A percentile compares a stretch with the other conserved stretches of the same genome.
Evolutionary conservation across 129 eudicot genomes (phyloP).

Genomic region (Helianthus tuberosus): DNA sequence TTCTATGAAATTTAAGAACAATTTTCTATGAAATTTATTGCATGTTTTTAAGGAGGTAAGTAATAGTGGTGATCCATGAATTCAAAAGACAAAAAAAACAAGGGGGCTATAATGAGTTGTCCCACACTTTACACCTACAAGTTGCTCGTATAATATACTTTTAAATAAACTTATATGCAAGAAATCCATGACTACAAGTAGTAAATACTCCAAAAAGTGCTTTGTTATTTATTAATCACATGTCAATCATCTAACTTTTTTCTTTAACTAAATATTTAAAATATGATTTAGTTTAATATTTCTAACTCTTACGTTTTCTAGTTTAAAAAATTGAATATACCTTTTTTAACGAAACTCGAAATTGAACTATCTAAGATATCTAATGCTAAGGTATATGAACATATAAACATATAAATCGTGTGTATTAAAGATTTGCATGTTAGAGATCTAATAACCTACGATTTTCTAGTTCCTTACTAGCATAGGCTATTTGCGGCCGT

Average conservation of each 20-base stretch:
- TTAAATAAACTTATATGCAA: constrained; percentile 12
- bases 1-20: not conserved
- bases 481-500: too few species aligned
- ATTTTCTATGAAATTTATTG: not conserved
- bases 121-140: constrained; percentile 46
- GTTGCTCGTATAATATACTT: not conserved
- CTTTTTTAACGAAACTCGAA: too few species aligned
- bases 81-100: constrained; percentile 46
- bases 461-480: too few species aligned
- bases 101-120: constrained; percentile 47
- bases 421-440: too few species aligned
- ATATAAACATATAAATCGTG: too few species aligned
- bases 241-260: constrained; percentile 16
- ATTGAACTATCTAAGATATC: too few species aligned
- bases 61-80: constrained; percentile 68
- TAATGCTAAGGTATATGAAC: too few species aligned
- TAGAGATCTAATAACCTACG: too few species aligned
- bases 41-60: constrained; percentile 41
- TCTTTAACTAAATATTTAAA: too few species aligned
- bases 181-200: constrained; percentile 34
- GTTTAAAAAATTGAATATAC: too few species aligned
- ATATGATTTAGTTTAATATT: too few species aligned
- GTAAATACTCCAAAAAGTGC: constrained; percentile 35
- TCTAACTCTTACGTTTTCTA: too few species aligned
- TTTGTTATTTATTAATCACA: constrained; percentile 18